A percentile compares a stretch with the other conserved stretches of the same genome.
Conservation (phyloP, 192 early-diverging fungal genomes). For the Chytriomyces sp. region DNA sequence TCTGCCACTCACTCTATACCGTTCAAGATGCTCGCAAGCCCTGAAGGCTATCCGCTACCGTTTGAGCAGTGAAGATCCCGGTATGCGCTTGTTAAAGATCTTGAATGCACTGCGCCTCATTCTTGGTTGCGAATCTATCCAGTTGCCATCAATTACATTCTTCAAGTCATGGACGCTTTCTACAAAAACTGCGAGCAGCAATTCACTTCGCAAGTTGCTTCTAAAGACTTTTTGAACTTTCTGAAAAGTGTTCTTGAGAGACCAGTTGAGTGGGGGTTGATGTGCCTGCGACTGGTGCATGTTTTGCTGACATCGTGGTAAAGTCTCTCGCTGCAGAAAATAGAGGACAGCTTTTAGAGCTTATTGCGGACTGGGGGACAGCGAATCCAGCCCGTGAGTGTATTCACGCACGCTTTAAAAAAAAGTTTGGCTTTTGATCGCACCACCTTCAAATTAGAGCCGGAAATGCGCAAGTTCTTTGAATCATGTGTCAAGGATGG, state of each 20-base stretch:
- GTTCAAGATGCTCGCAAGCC: slow-evolving; percentile 11
- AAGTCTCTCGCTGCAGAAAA: slow-evolving; percentile 32
- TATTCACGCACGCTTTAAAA: not conserved
- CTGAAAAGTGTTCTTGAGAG: slow-evolving; percentile 12
- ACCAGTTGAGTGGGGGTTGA: not conserved
- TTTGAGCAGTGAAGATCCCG: not conserved
- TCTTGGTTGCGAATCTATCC: not conserved
- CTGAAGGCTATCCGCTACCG: slow-evolving; percentile 26
- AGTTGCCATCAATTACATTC: slow-evolving; percentile 33
- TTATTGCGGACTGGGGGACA: slow-evolving; percentile 34
- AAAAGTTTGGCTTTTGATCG: not conserved
- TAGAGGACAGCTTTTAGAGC: slow-evolving; percentile 33
- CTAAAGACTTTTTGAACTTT: slow-evolving; percentile 14
- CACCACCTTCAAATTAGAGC: not conserved
- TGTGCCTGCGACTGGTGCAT: not conserved
- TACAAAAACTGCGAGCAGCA: slow-evolving; percentile 25
- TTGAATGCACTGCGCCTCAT: not conserved
- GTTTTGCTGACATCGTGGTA: not conserved
- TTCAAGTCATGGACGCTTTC: slow-evolving; percentile 28
- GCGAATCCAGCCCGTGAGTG: not conserved
- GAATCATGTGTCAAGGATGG: not conserved
- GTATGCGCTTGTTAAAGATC: not conserved
- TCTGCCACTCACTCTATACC: not conserved
- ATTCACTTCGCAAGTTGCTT: slow-evolving; percentile 7
- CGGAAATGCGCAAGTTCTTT: slow-evolving; percentile 1